Base-by-base conservation (phyloP, 805 yeast species). In the Ogataea siamensis region DNA sequence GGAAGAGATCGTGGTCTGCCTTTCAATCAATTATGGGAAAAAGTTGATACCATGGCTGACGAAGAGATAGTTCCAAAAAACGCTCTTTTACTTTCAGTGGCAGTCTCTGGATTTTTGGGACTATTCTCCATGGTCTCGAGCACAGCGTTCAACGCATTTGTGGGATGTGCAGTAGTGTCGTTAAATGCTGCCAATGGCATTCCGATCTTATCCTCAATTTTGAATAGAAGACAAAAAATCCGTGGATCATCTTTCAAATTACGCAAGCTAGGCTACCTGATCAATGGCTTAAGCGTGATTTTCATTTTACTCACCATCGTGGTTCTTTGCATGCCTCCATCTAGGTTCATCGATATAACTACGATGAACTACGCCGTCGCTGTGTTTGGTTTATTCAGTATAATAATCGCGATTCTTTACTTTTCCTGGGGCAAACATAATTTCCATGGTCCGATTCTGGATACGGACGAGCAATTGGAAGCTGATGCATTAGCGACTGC, bases 1-100 rank as follows among this genome's bases (percentile, higher is more conserved):
- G 87, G 91, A 36, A 73, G 95, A 63, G 95, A 86, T 57, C 85
- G 80, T 24, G 95, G 88, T 0, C 60, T 86, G 29, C 94, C 94
- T 2, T 74, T 67, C 49, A 73, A 76, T 39, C 67, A 73, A 9
- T 50, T 73, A 11, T 84, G 89, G 87, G 72, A 78, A 3, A 71
- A 73, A 49, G 85, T 86, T 28, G 81, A 80, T 49, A 57, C 67
- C 5, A 70, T 74, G 8, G 64, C 46, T 3, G 75, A 74, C 39
- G 68, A 73, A 38, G 76, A 76, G 29, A 71, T 69, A 20, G 78
- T 84, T 15, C 95, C 94, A 2, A 76, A 74, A 47, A 79, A 84
- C 55, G 83, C 93, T 0, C 66, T 84, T 17, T 58, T 79, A 28
- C 61, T 83, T 29, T 78, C 87, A 11, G 79, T 82, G 71, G 73